Base-by-base conservation (phyloP, 2,329 filamentous ascomycete species). In the Boeremia lycopersici region DNA sequence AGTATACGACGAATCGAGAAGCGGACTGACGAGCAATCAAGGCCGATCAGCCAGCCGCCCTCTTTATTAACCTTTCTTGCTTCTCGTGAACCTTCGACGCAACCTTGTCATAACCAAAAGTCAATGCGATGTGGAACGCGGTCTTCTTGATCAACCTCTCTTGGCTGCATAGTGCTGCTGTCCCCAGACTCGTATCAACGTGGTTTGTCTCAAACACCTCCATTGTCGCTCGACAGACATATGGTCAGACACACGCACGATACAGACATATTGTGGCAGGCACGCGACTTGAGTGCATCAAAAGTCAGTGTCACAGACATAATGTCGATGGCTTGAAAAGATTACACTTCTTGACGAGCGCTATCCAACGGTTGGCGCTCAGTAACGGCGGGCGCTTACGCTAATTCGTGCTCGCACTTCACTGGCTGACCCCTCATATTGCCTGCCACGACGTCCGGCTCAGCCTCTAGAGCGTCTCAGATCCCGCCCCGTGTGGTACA, bases 401-500 rank as follows among this genome's bases (percentile, higher is more conserved):
- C 48, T 43, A 39, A 38, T 17, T 56, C 48, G 34, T 59, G 59
- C 62, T 57, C 38, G 29, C 54, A 52, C 56, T 60, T 71, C 47
- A 73, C 64, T 73, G 70, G 70, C 55, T 61, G 54, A 42, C 45
- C 48, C 56, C 56, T 63, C 62, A 67, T 62, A 61, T 60, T 54
- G 47, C 60, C 64, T 38, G 62, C 68, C 64, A 67, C 65, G 60
- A 70, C 63, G 44, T 63, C 67, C 60, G 68, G 55, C 57, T 62
- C 59, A 49, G 58, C 61, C 57, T 67, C 63, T 67, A 60, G 61
- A 67, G 65, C 71, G 72, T 74, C 71, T 74, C 71, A 70, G 65
- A 66, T 69, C 53, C 65, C 57, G 57, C 62, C 62, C 65, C 65
- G 61, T 62, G 67, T 70, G 61, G 65, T 67, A 68, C 68, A 72